Evolutionary conservation across 2,329 filamentous ascomycete species (phyloP).

Genomic region (Alternaria postmessia): DNA sequence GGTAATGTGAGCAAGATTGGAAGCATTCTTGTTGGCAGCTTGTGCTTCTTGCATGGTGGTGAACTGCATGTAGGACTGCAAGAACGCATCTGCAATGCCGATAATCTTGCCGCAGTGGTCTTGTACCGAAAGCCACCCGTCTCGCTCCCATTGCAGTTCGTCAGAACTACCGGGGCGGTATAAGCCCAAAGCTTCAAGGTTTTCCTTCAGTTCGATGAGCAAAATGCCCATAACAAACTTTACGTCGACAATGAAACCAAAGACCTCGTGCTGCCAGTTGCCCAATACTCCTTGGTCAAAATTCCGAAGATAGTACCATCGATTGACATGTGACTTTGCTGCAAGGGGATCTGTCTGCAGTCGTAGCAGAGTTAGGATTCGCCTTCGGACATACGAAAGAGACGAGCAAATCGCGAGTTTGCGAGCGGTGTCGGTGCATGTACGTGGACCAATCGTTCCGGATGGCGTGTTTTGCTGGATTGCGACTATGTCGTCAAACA

Average conservation of each 20-base stretch:
- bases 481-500: constrained; percentile 5
- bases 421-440: constrained; percentile 4
- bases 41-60: constrained; percentile 17
- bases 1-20: constrained; percentile 12
- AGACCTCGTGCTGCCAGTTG: too few relatives aligned
- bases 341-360: too few relatives aligned
- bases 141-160: background rate
- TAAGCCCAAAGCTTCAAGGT: too few relatives aligned
- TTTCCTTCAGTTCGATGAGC: too few relatives aligned
- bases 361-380: too few relatives aligned
- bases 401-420: constrained; percentile 5
- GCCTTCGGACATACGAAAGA: background rate
- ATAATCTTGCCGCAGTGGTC: background rate
- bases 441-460: background rate
- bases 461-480: background rate
- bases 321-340: too few relatives aligned
- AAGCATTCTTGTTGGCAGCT: constrained; percentile 12
- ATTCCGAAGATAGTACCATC: too few relatives aligned
- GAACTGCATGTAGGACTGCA: background rate
- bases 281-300: too few relatives aligned
- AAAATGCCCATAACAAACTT: too few relatives aligned
- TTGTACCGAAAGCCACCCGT: constrained; percentile 2
- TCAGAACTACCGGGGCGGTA: background rate
- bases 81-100: background rate
- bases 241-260: too few relatives aligned